Evolutionary conservation across 345 rosid genomes (phyloP).

Genomic region (Gossypium ekmanianum): DNA sequence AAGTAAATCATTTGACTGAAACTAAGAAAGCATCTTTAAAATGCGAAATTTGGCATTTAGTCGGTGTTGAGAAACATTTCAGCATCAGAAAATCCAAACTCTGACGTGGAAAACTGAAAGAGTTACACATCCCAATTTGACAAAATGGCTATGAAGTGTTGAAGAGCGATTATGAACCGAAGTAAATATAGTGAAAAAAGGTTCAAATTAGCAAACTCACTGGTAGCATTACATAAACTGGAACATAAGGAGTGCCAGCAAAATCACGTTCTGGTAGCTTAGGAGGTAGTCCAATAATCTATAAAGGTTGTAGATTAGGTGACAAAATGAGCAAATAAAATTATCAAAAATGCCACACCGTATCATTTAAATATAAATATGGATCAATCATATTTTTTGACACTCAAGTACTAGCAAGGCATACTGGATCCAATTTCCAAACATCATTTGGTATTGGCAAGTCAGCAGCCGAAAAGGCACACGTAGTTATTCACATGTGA

Average conservation of each 20-base stretch:
- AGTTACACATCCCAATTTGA: not conserved
- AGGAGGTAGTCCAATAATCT: conserved; percentile 51
- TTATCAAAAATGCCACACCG: not conserved
- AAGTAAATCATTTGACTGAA: conserved; percentile 12
- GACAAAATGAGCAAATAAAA: not conserved
- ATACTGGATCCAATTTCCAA: conserved; percentile 2
- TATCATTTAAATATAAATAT: not conserved
- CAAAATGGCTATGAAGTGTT: not conserved
- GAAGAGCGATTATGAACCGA: conserved; percentile 6
- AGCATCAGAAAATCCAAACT: conserved; percentile 5
- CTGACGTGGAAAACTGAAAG: not conserved
- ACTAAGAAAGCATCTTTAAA: conserved; percentile 5
- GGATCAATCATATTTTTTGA: conserved; percentile 8
- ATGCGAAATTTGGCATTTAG: not conserved
- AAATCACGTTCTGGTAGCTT: conserved; percentile 75
- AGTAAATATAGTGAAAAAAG: not conserved
- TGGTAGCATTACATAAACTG: conserved; percentile 91
- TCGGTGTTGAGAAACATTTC: conserved; percentile 12
- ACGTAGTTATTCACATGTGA: not conserved
- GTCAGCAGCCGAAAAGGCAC: conserved; percentile 12
- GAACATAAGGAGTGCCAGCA: conserved; percentile 74
- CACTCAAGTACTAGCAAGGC: conserved; percentile 9
- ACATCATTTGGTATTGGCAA: conserved; percentile 10
- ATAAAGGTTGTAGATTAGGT: conserved; percentile 17
- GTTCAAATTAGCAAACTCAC: conserved; percentile 45